Evolutionary conservation across 176 grass and related monocot genomes (phyloP), one percentile per base, ranked within the genome.

Genomic region (Triticum monococcum): DNA sequence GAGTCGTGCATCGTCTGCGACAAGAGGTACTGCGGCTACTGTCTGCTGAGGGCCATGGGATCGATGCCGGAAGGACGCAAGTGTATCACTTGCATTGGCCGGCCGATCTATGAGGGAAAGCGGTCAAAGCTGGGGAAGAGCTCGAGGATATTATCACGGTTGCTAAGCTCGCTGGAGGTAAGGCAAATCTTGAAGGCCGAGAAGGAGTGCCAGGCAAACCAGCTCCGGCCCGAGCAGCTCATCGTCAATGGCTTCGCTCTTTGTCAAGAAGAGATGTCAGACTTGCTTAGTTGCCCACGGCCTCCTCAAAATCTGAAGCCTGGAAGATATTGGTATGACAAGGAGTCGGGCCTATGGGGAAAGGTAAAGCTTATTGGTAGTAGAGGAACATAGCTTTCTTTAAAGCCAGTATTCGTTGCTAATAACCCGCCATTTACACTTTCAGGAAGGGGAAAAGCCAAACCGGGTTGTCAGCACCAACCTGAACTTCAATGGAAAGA

Each of bases 311-410:
- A 96, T 30, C 87, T 98, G 68, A 98, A 94, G 76, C 96, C 96
- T 33, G 96, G 96, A n/a, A 91, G 85, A 20, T 98, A 98, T 82
- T 98, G 96, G 96, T 98, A 98, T 77, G 96, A 98, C 80, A 98
- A 98, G 77, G 96, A 98, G 83, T 96, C 96, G 1, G 96, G 96
- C 40, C 64, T 98, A 30, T 98, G 96, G 96, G 96, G 96, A 81
- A 96, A 94, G 88, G 96, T 86, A 89, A 87, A 87, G 74, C 64
- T 60, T 71, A 62, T 28, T 66, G 14, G 22, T 54, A 57, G 35
- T 28, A 40, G 35, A 28, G 16, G 64, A 56, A 24, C 37, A 43
- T 50, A 17, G 35, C 64, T 38, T 86, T 84, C 18, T 83, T 22
- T 16, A 38, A 20, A 81, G 43, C 41, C 41, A 59, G 24, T 73